Conservation (phyloP, 176 grass and related monocot species). For the Cocos nucifera region DNA sequence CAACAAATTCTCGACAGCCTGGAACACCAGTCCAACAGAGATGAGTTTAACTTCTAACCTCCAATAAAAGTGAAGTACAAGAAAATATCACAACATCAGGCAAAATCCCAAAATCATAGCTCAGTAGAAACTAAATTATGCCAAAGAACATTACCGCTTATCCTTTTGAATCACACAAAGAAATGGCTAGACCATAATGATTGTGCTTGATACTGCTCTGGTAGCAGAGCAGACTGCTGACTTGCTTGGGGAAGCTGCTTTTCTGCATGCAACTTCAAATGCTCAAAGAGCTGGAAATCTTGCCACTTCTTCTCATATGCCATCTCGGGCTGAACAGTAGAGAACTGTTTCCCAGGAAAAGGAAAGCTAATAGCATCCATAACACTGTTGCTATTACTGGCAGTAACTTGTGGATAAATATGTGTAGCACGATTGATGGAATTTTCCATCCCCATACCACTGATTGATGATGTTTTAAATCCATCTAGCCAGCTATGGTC, state of each 20-base stretch:
- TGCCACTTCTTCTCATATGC: constrained; percentile 49
- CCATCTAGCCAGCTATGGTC: constrained; percentile 71
- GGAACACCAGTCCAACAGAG: constrained; percentile 18
- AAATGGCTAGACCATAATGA: constrained; percentile 49
- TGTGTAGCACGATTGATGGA: constrained; percentile 24
- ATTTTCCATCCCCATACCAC: constrained; percentile 3
- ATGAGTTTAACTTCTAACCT: not conserved
- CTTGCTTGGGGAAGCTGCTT: constrained; percentile 37
- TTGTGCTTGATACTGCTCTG: constrained; percentile 44
- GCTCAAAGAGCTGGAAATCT: constrained; percentile 84
- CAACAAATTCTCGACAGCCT: constrained; percentile 33
- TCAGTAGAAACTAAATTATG: no score
- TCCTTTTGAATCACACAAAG: constrained; percentile 73
- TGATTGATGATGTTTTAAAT: constrained; percentile 32
- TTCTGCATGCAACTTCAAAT: constrained; percentile 40
- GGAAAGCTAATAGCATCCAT: constrained; percentile 33
- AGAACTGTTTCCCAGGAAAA: constrained; percentile 44
- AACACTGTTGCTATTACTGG: constrained; percentile 28
- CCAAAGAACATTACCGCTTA: constrained; percentile 28
- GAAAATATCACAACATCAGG: no score
- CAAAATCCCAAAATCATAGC: no score
- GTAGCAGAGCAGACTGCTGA: constrained; percentile 34
- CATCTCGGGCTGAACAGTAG: constrained; percentile 16
- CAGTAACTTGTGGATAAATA: constrained; percentile 25
- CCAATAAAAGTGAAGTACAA: no score